phyloP scores from a whole-genome alignment of 768 basidiomycete species.

The Leccinellum rugosiceps region DNA sequence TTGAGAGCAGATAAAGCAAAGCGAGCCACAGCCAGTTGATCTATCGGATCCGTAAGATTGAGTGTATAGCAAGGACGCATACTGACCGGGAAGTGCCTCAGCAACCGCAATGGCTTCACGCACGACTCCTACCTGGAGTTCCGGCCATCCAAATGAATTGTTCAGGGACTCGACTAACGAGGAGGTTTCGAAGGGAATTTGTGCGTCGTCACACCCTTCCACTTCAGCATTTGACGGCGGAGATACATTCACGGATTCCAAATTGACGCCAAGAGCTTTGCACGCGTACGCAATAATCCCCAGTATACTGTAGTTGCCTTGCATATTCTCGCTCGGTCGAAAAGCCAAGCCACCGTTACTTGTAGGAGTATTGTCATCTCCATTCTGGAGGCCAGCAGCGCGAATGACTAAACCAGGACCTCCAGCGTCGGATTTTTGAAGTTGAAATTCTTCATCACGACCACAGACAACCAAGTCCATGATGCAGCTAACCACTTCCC shows the following conservation, averaged over 20 bases:
- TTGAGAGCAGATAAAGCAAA: constrained; percentile 88
- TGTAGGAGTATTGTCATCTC: constrained; percentile 17
- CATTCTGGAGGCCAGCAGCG: constrained; percentile 37
- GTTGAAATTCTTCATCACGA: constrained; percentile 64
- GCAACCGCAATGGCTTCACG: constrained; percentile 90
- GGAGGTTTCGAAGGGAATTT: constrained; percentile 36
- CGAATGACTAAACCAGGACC: constrained; percentile 48
- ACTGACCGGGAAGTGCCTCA: constrained; percentile 83
- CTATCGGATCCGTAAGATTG: constrained; percentile 38
- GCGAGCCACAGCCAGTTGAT: constrained; percentile 80
- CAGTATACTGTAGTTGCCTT: constrained; percentile 83
- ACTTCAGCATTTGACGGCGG: constrained; percentile 25
- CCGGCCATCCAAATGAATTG: constrained; percentile 86
- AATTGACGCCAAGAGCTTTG: constrained; percentile 75
- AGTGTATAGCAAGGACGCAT: background rate
- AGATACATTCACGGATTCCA: constrained; percentile 64
- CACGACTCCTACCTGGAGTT: constrained; percentile 90
- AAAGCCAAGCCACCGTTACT: constrained; percentile 60
- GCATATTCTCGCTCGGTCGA: constrained; percentile 66
- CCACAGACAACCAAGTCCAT: constrained; percentile 86
- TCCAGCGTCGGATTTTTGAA: constrained; percentile 34
- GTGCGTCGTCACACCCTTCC: constrained; percentile 10
- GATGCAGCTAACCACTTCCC: constrained; percentile 82
- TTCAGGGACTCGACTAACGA: constrained; percentile 34
- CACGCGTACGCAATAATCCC: constrained; percentile 71